A percentile compares a stretch with the other conserved stretches of the same genome.
Evolutionary conservation across 495 filamentous ascomycete genomes (phyloP).

Genomic region (Penicillium lividum): DNA sequence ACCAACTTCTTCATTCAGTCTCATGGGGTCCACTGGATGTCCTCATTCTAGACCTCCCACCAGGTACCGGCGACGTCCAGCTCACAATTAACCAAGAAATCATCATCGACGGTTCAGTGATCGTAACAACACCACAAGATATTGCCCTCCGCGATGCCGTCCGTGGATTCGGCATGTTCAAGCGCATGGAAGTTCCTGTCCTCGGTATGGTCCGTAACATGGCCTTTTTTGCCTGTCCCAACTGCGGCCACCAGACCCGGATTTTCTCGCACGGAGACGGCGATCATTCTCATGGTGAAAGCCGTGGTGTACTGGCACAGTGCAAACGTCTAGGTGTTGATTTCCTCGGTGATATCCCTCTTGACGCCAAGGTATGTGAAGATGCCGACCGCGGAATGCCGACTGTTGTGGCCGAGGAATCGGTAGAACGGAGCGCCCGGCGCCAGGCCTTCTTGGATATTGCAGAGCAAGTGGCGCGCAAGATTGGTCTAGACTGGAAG

Average conservation of each 20-base stretch:
- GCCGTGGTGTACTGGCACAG: constrained; percentile 52
- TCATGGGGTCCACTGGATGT: constrained; percentile 86
- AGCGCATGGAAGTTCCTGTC: constrained; percentile 72
- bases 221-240: constrained; percentile 80
- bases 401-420: constrained; percentile 86
- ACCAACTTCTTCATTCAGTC: constrained; percentile 91
- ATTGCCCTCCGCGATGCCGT: constrained; percentile 86
- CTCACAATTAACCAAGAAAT: constrained; percentile 92
- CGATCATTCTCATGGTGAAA: constrained; percentile 41
- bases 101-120: constrained; percentile 79
- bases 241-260: constrained; percentile 69
- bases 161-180: constrained; percentile 89
- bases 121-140: constrained; percentile 92
- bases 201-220: constrained; percentile 97
- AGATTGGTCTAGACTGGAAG: constrained; percentile 43
- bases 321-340: constrained; percentile 68
- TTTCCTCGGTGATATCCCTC: constrained; percentile 84
- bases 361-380: constrained; percentile 82
- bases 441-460: constrained; percentile 71
- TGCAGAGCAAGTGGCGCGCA: constrained; percentile 60
- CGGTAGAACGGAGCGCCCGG: constrained; percentile 68
- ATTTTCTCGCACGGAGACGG: constrained; percentile 64
- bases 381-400: constrained; percentile 89
- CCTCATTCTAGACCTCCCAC: constrained; percentile 87
- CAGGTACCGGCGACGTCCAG: constrained; percentile 93